Base-by-base conservation (phyloP, 768 basidiomycete species). In the Antrodiella citrinella region DNA sequence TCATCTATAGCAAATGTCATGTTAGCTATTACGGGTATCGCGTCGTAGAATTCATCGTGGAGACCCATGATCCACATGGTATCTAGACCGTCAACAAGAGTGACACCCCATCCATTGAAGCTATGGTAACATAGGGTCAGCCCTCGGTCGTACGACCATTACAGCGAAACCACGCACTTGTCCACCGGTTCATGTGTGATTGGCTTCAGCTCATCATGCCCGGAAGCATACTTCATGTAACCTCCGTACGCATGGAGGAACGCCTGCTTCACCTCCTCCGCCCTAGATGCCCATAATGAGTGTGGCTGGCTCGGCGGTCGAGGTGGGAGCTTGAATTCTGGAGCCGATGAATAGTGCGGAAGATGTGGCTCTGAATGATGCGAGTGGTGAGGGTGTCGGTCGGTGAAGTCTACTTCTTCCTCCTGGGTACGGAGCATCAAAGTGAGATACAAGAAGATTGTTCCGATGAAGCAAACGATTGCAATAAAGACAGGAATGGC, bases 31-130 rank as follows among this genome's bases (percentile, higher is more conserved):
- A 77, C 72, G n/a, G 74, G 68, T 2, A 90, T 59, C 0, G 85
- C 86, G 4, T 81, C 72, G 10, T 68, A 51, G 59, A 83, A 92
- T 60, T 93, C 84, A 2, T 79, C 75, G 11, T 81, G 60, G 4
- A 93, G 69, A 7, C 75, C 86, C 81, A 95, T 84, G 18, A 97
- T 69, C 24, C 86, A 68, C 74, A 95, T 82, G 0, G 90, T 91
- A 59, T 94, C 92, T 3, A 96, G 72, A 3, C 89, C 80, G 59
- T 96, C 93, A 41, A 91, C 76, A 39, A 80, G 72, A 2, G 87
- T 83, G 0, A 86, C 74, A 20, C 82, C 84, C 87, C 87, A 90
- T 4, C 83, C 84, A 59, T 89, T 89, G 62, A 87, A 83, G 52
- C 86, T 88, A 51, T 13, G 22, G 39, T 40, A 12, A 40, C 22